Base-by-base conservation (phyloP, 169 alveolate genomes). In the Miamiensis avidus region DNA sequence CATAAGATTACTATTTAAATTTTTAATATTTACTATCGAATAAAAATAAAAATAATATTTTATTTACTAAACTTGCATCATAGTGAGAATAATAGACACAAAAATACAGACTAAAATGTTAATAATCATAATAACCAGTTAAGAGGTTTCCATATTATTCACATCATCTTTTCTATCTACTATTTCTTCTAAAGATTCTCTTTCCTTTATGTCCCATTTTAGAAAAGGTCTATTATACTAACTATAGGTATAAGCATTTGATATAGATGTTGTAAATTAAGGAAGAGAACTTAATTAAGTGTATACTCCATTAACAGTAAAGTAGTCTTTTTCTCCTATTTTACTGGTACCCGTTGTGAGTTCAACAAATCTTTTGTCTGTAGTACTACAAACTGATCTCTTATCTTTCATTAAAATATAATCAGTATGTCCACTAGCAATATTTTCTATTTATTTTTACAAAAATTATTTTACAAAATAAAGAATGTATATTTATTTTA, bases 61-160 rank as follows among this genome's bases (percentile, higher is more conserved):
- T 49, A 49, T 49, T 49, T 49, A 49, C 69, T 77, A 77, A 16
- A 77, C 82, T 77, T 77, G 27, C 0, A 72, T 32, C 25, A 77
- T 27, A 0, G 27, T 31, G 28, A 77, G 72, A 34, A 33, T 77
- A 25, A 77, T 77, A 25, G 82, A 77, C 15, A 77, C 82, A 1
- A 77, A 6, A 27, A 77, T 77, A n/a, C 4, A 15, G 0, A 77
- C 82, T 32, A 77, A 25, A 25, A 77, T 77, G 72, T 77, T 77
- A 33, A 77, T 77, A 77, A 77, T n/a, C 82, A 77, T 77, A 0
- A 77, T 72, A 31, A 29, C 31, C n/a, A 77, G 33, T 77, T 77
- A 34, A 77, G 82, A 64, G 33, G 34, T 77, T 26, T 33, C 33
- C 64, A 77, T 33, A 77, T 30, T 33, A 1, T 77, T 33, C 15